A percentile compares a stretch with the other conserved stretches of the same genome.
Conservation (phyloP, 768 basidiomycete species). For the Agrocybe praecox region DNA sequence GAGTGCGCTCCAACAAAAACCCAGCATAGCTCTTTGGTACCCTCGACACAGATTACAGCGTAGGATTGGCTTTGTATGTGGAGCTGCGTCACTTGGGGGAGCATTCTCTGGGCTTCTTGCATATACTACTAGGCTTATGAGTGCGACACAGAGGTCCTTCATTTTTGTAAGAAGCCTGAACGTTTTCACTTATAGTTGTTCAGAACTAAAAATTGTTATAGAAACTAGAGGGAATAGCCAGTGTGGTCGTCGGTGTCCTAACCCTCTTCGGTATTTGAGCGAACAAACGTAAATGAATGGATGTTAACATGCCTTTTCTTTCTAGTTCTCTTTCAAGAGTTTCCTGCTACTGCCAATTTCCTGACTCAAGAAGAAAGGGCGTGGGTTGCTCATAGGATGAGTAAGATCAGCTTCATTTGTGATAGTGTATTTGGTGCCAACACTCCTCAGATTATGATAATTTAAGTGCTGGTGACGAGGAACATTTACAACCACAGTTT, state of each 20-base stretch:
- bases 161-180: conserved; percentile 50
- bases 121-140: conserved; percentile 56
- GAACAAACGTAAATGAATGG: neutral
- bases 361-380: conserved; percentile 62
- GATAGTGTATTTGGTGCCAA: neutral
- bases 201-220: conserved; percentile 25
- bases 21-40: conserved; percentile 69
- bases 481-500: conserved; percentile 56
- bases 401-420: conserved; percentile 29
- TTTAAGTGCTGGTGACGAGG: conserved; percentile 61
- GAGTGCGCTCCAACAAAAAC: neutral
- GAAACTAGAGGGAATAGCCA: conserved; percentile 68
- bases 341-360: conserved; percentile 59
- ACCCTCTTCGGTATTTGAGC: conserved; percentile 47
- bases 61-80: conserved; percentile 66
- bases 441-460: conserved; percentile 49
- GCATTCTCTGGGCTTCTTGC: conserved; percentile 65
- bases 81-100: conserved; percentile 63
- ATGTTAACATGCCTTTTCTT: neutral
- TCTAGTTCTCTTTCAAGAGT: conserved; percentile 64
- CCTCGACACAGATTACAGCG: conserved; percentile 61
- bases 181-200: too few species aligned
- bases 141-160: conserved; percentile 61
- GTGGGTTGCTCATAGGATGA: conserved; percentile 57
- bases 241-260: conserved; percentile 55